Evolutionary conservation across 176 grass and related monocot species (phyloP), one percentile per base, ranked within the genome.

Genomic region (Zea luxurians): DNA sequence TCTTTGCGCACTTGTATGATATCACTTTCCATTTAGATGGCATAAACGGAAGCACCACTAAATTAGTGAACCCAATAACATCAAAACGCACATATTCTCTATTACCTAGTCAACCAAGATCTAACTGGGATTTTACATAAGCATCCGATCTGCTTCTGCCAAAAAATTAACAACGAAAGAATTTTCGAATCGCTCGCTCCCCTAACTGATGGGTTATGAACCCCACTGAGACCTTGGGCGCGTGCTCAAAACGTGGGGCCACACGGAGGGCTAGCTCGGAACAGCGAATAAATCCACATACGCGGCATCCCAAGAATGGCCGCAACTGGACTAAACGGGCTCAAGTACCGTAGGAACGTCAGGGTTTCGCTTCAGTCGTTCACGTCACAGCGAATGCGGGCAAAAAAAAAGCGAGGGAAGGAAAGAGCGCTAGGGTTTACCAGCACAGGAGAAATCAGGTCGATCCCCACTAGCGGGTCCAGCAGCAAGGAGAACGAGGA

Each of bases 301-400:
- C 20, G 6, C n/a, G 3, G 11, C 2, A 44, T 44, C 43, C 41
- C 11, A 10, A 10, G 16, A 38, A 45, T 11, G 70, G 47, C 7
- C 27, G 71, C 40, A 63, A 44, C 45, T 44, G 5, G 50, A 48
- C 42, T 21, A 76, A 66, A 18, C 11, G 40, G 4, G 5, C 75
- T 68, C 21, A 60, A 18, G 54, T 8, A 58, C 44, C 2, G 27
- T 38, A 13, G 7, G 7, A 66, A 73, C 27, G 3, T 1, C 71
- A 84, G 66, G 82, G 82, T 78, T 84, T 78, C 35, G 6, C 36
- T 47, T 71, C 42, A 4, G 6, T 36, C 13, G 53, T 55, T 59
- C 53, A 34, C 34, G 8, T 15, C 16, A 16, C 37, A 5, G 13
- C 0, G 34, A 4, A 13, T 4, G 10, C 1, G 1, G 16, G 2